Conservation (phyloP, 2,329 filamentous ascomycete genomes). For the Aspergillus sp. region DNA sequence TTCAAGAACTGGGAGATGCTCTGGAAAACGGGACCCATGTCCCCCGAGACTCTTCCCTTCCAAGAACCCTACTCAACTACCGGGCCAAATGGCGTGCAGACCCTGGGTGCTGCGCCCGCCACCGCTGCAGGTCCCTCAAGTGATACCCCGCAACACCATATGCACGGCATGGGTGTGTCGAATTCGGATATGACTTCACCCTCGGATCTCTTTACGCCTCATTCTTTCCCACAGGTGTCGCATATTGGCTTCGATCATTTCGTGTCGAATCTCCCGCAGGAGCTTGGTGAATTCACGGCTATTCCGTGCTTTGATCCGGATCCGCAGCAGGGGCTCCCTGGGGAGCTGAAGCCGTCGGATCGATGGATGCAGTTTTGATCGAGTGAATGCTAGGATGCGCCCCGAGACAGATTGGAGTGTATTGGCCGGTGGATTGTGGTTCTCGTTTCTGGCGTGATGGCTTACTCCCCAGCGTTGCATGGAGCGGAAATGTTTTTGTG, state of each 20-base stretch:
- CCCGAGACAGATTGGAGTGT: not conserved
- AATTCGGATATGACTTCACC: slow-evolving; percentile 27
- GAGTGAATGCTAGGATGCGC: too few species aligned
- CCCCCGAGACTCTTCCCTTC: slow-evolving; percentile 36
- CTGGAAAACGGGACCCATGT: slow-evolving; percentile 49
- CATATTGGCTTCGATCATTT: slow-evolving; percentile 46
- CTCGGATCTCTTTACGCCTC: slow-evolving; percentile 35
- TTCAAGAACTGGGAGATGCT: slow-evolving; percentile 59
- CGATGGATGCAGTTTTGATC: slow-evolving; percentile 41
- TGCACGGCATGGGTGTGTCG: slow-evolving; percentile 28
- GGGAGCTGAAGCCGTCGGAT: slow-evolving; percentile 35
- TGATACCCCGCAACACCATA: slow-evolving; percentile 17
- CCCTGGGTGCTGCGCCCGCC: slow-evolving; percentile 30
- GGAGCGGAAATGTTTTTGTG: slow-evolving; percentile 1
- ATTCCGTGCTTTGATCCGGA: slow-evolving; percentile 47
- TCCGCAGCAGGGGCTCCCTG: slow-evolving; percentile 27
- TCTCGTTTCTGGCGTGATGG: not conserved
- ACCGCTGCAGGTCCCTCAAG: slow-evolving; percentile 26
- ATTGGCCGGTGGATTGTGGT: not conserved
- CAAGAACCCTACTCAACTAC: slow-evolving; percentile 25
- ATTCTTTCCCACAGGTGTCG: slow-evolving; percentile 36
- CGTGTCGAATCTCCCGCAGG: slow-evolving; percentile 46
- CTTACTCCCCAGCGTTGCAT: slow-evolving; percentile 7
- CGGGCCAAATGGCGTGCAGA: slow-evolving; percentile 11
- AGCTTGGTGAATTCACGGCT: slow-evolving; percentile 45